Base-by-base conservation (phyloP, 208 protist genomes). In the Trypanosoma melophagium region DNA sequence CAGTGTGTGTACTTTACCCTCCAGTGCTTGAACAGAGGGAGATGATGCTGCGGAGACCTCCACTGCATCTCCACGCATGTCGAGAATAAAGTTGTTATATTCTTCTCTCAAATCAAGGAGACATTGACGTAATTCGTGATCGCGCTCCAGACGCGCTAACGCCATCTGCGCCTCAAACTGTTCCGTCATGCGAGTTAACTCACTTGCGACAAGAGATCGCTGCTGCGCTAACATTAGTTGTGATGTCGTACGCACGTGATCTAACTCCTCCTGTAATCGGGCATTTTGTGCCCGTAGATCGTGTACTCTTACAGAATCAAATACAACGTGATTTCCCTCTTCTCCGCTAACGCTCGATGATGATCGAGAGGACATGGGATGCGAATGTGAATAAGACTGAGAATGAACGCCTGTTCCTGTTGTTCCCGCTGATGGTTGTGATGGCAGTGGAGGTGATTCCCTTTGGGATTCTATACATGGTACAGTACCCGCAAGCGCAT, bases 201-300 rank as follows among this genome's bases (percentile, higher is more conserved):
- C 71, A n/a, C 42, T 51, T 19, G 58, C 55, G 8, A 80, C 24
- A 3, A 68, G 52, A 19, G 17, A 16, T 2, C 64, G 50, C 57
- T 86, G 71, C 54, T 89, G 83, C n/a, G 65, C 64, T 21, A 89
- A 55, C 12, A 74, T 70, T 13, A 83, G 65, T 45, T 72, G 76
- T 4, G 70, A 70, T 21, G 81, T 60, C 0, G 77, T 70, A 51
- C 74, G 70, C 28, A 80, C 72, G 51, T 86, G 64, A 19, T 74
- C 60, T 28, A 84, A 60, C 65, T 86, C 80, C 41, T 69, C 75
- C 3, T 53, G 52, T 38, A 90, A 54, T 28, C 75, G 68, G 1
- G 71, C 71, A 55, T 71, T 56, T 4, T 41, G 40, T 24, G 8
- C 41, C 10, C 24, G 59, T 49, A 73, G 16, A 16, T 51, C 7